Evolutionary conservation across 805 yeast species (phyloP).

Genomic region (Cyberlindnera mycetangii): DNA sequence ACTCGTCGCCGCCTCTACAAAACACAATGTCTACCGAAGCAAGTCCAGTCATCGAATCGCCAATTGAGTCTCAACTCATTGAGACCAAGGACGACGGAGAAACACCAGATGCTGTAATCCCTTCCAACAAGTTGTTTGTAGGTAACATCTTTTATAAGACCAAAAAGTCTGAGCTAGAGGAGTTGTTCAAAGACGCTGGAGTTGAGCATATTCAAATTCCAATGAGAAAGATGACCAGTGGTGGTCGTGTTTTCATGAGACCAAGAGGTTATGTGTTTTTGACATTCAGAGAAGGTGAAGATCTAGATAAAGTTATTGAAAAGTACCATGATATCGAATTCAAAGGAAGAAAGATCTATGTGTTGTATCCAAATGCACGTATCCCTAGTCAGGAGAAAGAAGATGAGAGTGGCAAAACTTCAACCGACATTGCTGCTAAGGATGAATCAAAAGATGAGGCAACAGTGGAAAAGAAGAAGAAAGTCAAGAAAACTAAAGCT

Average conservation of each 20-base stretch:
- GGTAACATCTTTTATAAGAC: constrained; percentile 63
- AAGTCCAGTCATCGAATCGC: background rate
- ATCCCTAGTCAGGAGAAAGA: constrained; percentile 46
- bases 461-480: constrained; percentile 5
- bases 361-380: constrained; percentile 50
- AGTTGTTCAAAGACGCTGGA: constrained; percentile 45
- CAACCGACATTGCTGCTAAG: too few species aligned
- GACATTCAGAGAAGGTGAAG: constrained; percentile 42
- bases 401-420: constrained; percentile 9
- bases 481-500: constrained; percentile 3
- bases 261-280: constrained; percentile 60
- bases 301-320: constrained; percentile 41
- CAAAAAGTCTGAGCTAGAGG: constrained; percentile 52
- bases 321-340: constrained; percentile 40
- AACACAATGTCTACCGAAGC: constrained; percentile 1
- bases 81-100: background rate
- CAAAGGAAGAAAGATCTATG: constrained; percentile 46
- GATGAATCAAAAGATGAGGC: background rate
- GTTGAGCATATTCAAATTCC: constrained; percentile 53
- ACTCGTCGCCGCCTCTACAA: background rate
- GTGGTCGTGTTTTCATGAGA: constrained; percentile 36
- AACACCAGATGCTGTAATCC: background rate
- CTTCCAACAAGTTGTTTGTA: constrained; percentile 52
- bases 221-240: constrained; percentile 35
- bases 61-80: background rate